Base-by-base conservation (phyloP, 1,284 basidiomycete species). In the Puccinia coronata region DNA sequence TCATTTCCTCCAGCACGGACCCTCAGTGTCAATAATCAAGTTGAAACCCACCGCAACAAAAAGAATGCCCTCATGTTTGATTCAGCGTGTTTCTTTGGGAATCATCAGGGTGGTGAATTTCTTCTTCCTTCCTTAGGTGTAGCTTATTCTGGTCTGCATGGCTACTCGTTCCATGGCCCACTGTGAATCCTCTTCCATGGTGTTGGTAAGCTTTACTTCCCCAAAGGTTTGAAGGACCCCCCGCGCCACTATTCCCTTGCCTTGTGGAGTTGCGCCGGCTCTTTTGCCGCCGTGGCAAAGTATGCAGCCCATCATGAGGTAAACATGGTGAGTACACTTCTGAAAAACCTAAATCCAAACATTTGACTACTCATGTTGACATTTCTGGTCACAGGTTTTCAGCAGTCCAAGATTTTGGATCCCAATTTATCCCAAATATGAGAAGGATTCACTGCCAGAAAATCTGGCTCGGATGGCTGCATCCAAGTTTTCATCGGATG, bases 141-240 rank as follows among this genome's bases (percentile, higher is more conserved):
- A 28, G n/a, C 55, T 59, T 59, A 59, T n/a, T 34, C 59, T 36
- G 59, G 59, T 28, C 25, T 61, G 31, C 59, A 61, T 36, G 55
- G 55, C 8, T 57, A 25, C 25, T 57, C 55, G 5, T 57, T 57
- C n/a, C 55, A 57, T 57, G 59, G 59, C 14, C 59, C 59, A 16
- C 31, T 61, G 16, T 18, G 59, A 34, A 61, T 61, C 31, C 59
- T 61, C 20, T 61, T 36, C 3, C 59, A 61, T 61, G 59, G 59
- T 11, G 31, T 61, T 36, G 59, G n/a, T 20, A 34, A 25, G 31
- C 25, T 36, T 36, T 25, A 36, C 16, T 61, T 61, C 36, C 59
- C 59, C 3, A n/a, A 28, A n/a, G 25, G 18, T 20, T 61, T 61
- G 25, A 4, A 61, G n/a, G 18, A 36, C 3, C 8, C 31, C 23